Evolutionary conservation across 1,284 basidiomycete species (phyloP), one percentile per base, ranked within the genome.

Genomic region (Athelia psychrophila): DNA sequence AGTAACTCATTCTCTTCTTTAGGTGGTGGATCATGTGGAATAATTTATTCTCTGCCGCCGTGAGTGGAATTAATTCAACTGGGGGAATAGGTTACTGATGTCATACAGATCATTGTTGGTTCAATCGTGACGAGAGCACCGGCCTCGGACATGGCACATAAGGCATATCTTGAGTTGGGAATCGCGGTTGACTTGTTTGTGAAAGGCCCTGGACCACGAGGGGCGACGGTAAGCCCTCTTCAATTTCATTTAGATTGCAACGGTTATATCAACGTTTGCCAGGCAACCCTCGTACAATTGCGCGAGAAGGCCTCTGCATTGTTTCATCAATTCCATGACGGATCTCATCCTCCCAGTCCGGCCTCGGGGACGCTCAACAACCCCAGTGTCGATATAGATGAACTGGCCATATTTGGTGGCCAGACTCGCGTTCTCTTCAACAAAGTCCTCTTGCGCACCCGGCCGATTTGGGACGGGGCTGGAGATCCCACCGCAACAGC

Each of bases 21-120:
- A 44, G 81, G 44, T 79, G 77, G 71, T 81, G 80, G 79, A 65
- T 66, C 44, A 63, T 79, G 20, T 82, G 80, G 80, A 80, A 70
- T 38, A 75, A 80, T 62, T 56, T 83, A 9, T 77, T 82, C 51
- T 79, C 79, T 36, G 77, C 78, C 52, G 77, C 81, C 49, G 81
- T 83, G 51, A 53, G 74, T 65, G 30, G 10, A 8, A 36, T 10
- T 45, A 2, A 45, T 35, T 25, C 35, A 27, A 35, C 32, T 5
- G 16, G 22, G 16, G 50, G 23, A 49, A 18, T 46, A 13, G 23
- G 19, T 25, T 38, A 15, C 30, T 49, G 81, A 81, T 36, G 9
- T 74, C 65, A 32, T 12, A 8, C 35, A 81, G 81, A 72, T 83
- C 40, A 80, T 83, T 38, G 79, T 83, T 3, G 80, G 81, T 16